Base-by-base conservation (phyloP, 495 filamentous ascomycete genomes). In the Aspergillus cavernicola region DNA sequence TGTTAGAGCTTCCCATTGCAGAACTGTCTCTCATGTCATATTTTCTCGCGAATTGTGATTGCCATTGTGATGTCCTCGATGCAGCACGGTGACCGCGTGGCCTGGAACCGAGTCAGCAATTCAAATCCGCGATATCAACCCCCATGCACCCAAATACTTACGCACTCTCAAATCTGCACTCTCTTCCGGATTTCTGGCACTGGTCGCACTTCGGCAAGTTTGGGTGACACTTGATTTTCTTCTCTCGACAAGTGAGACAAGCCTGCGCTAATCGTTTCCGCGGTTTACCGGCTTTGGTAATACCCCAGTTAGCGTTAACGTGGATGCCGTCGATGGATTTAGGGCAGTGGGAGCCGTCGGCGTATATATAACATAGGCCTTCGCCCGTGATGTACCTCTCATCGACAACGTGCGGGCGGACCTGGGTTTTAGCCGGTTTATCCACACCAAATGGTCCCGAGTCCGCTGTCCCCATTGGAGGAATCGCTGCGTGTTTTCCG, bases 141-240 rank as follows among this genome's bases (percentile, higher is more conserved):
- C 3, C 4, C 12, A 16, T 18, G 1, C 20, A 38, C 19, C n/a
- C n/a, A 29, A 11, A 39, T 40, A 85, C 89, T 85, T 79, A 92
- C 89, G 87, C 88, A 70, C 86, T 90, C 69, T 88, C 86, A 63
- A 90, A 92, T 65, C 87, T 82, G 82, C 91, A 96, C 23, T 85
- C 78, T 41, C 87, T 78, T 16, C 89, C 87, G 58, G 88, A 89
- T 68, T 95, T 96, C 63, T 92, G 87, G 66, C 91, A 96, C 64
- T 95, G 90, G 49, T 88, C 81, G 61, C 91, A 96, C 52, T 87
- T 86, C 26, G 87, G 87, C 50, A 84, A 82, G 56, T 89, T 90
- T 6, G 90, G 91, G 53, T 95, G 90, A 59, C 91, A 96, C 66
- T 93, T 95, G 73, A 95, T 93, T 76, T 96, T 96, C 82, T 96